These are phyloP conservation scores for Grigorovia yakushimaensis DNA, from an alignment of 805 yeast species.

Conservation along the genomic window DNA sequence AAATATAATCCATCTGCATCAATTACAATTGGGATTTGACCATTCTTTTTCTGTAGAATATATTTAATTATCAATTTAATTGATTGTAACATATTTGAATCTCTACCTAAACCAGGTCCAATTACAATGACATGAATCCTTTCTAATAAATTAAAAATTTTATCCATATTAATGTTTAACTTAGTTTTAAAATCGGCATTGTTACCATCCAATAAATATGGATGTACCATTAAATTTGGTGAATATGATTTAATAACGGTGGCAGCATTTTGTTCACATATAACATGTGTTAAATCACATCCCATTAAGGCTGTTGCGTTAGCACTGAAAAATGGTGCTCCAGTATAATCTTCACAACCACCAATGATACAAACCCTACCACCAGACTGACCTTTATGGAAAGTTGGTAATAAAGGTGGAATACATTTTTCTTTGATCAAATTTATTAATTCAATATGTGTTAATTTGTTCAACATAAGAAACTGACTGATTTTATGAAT, in stretches of 20 bases:
- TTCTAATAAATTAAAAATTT: slow-evolving; percentile 44
- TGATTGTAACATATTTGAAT: slow-evolving; percentile 51
- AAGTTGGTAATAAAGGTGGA: slow-evolving; percentile 63
- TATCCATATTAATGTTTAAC: slow-evolving; percentile 31
- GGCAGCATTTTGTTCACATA: slow-evolving; percentile 78
- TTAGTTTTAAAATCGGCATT: slow-evolving; percentile 19
- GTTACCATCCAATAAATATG: slow-evolving; percentile 47
- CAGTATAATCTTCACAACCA: slow-evolving; percentile 92
- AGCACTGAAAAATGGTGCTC: slow-evolving; percentile 90
- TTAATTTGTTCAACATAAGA: slow-evolving; percentile 5
- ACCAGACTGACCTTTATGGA: slow-evolving; percentile 89
- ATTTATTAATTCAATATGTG: slow-evolving; percentile 36
- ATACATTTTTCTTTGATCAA: slow-evolving; percentile 44
- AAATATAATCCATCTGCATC: slow-evolving; percentile 87
- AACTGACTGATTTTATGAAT: not conserved
- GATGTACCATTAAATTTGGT: slow-evolving; percentile 95
- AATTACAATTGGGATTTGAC: slow-evolving; percentile 60
- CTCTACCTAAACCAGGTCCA: slow-evolving; percentile 94
- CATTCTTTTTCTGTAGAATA: slow-evolving; percentile 37
- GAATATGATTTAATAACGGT: slow-evolving; percentile 76
- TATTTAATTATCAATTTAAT: slow-evolving; percentile 44
- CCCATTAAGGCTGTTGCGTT: slow-evolving; percentile 80
- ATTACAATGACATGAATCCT: slow-evolving; percentile 74
- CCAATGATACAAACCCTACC: slow-evolving; percentile 85
- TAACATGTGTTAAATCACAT: slow-evolving; percentile 77